These are phyloP conservation scores for Bacterosira constricta DNA, from an alignment of 108 stramenopile species.

Conservation along the genomic window DNA sequence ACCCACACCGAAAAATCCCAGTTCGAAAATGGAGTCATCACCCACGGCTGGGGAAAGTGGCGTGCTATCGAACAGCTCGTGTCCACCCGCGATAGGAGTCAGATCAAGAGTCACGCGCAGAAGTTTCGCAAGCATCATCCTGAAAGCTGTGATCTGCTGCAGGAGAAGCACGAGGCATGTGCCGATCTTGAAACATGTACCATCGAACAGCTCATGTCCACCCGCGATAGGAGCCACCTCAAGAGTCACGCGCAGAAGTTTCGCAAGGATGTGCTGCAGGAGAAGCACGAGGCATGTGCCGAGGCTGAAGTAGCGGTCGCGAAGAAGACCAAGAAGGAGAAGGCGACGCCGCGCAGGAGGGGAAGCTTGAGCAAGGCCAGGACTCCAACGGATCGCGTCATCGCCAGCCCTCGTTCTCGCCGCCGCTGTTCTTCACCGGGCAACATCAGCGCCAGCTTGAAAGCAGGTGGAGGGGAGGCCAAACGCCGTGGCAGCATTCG, in stretches of 20 bases:
- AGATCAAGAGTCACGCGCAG: slow-evolving; percentile 8
- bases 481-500: not conserved
- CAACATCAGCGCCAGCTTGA: not conserved
- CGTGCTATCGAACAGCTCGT: not conserved
- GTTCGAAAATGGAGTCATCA: slow-evolving; percentile 5
- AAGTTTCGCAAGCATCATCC: not conserved
- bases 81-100: not conserved
- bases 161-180: not conserved
- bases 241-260: slow-evolving; percentile 10
- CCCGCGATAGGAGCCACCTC: not conserved
- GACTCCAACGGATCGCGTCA: not conserved
- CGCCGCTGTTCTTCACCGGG: not conserved
- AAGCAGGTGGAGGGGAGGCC: not conserved
- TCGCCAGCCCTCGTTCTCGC: not conserved
- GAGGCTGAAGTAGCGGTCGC: not conserved
- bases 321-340: not conserved
- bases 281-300: not conserved
- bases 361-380: not conserved
- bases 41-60: not conserved
- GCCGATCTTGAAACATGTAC: not conserved
- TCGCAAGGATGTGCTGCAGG: not conserved
- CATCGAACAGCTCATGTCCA: not conserved
- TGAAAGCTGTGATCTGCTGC: not conserved
- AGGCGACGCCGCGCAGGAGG: not conserved
- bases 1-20: not conserved